A percentile compares a stretch with the other conserved stretches of the same genome.
These are phyloP conservation scores for Candida broadrunensis DNA, from an alignment of 805 yeast genomes.

Conservation along the genomic window DNA sequence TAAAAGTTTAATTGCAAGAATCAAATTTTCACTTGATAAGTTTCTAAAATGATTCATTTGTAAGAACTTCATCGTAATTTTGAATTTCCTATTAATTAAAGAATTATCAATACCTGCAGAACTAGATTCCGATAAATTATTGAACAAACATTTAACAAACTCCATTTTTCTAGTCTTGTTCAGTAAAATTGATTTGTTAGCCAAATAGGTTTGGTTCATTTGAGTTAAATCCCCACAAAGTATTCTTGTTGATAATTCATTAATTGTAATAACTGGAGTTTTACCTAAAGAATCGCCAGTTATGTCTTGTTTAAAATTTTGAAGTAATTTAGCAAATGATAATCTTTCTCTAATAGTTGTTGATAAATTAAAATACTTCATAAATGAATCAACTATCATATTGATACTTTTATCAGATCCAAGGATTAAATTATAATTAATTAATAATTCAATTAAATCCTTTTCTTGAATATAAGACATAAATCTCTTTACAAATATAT, in stretches of 20 bases:
- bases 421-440: slow-evolving; percentile 19
- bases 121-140: not conserved
- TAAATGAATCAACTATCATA: slow-evolving; percentile 16
- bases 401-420: slow-evolving; percentile 12
- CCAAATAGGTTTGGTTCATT: slow-evolving; percentile 12
- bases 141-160: slow-evolving; percentile 6
- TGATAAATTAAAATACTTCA: slow-evolving; percentile 9
- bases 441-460: slow-evolving; percentile 18
- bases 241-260: slow-evolving; percentile 5
- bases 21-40: slow-evolving; percentile 21
- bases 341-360: slow-evolving; percentile 12
- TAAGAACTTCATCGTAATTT: slow-evolving; percentile 20
- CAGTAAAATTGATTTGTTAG: slow-evolving; percentile 8
- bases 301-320: slow-evolving; percentile 10
- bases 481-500: not conserved
- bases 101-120: not conserved
- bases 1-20: slow-evolving; percentile 22
- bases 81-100: slow-evolving; percentile 10
- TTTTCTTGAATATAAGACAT: not conserved
- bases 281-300: not conserved
- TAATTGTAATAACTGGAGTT: not conserved
- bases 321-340: slow-evolving; percentile 18
- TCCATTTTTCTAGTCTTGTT: slow-evolving; percentile 5
- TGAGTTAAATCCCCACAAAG: slow-evolving; percentile 8
- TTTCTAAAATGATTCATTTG: slow-evolving; percentile 13